phyloP scores from a whole-genome alignment of 1,284 basidiomycete species.

The Heterobasidion parviporum region DNA sequence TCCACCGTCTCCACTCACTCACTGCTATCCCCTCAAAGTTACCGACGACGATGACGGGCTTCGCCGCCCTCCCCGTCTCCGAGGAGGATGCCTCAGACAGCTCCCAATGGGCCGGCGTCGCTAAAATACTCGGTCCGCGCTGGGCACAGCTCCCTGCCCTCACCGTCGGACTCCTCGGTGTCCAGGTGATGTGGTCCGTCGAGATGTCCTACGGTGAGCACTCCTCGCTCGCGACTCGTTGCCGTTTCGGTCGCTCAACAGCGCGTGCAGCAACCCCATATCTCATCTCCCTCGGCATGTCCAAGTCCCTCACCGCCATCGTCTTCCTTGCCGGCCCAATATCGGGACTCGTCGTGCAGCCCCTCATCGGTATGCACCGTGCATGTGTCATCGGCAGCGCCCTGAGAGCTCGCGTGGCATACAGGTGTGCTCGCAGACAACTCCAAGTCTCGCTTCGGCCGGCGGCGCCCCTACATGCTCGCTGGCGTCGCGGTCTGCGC shows the following conservation, averaged over 20 bases:
- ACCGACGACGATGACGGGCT: constrained; percentile 35
- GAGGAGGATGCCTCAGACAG: constrained; percentile 23
- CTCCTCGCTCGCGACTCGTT: not conserved
- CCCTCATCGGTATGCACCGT: constrained; percentile 55
- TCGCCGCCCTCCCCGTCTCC: constrained; percentile 29
- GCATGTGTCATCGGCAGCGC: not conserved
- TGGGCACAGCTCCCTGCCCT: constrained; percentile 64
- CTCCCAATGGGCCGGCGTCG: constrained; percentile 42
- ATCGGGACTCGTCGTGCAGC: constrained; percentile 88
- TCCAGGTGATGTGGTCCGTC: constrained; percentile 85
- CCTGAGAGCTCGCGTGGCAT: not conserved
- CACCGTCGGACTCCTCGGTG: constrained; percentile 72
- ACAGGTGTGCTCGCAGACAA: constrained; percentile 79
- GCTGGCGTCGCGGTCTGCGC: constrained; percentile 61
- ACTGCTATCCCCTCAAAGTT: too few relatives aligned
- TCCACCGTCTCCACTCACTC: too few relatives aligned
- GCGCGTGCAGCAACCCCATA: constrained; percentile 72
- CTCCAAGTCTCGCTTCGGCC: constrained; percentile 78
- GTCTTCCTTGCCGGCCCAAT: constrained; percentile 95
- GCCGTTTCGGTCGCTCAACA: not conserved
- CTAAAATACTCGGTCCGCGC: constrained; percentile 49
- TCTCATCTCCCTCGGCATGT: constrained; percentile 82
- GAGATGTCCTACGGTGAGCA: constrained; percentile 85
- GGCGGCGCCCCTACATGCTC: constrained; percentile 83
- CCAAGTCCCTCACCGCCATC: constrained; percentile 81